Base-by-base conservation (phyloP, 805 yeast genomes). In the Kluyveromyces wickerhamii region DNA sequence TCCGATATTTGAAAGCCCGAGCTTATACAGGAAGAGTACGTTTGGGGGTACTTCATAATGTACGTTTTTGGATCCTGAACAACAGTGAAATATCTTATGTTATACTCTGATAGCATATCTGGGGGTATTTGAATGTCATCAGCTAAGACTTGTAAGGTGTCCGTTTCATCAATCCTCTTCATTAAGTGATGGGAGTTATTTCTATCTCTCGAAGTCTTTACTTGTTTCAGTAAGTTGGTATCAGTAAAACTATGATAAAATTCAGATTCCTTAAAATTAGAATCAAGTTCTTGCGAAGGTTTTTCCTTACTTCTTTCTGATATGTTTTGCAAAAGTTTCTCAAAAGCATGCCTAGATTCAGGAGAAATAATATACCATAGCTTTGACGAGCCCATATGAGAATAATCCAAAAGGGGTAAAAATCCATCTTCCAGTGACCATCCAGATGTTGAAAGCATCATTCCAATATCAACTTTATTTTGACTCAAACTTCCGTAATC, bases 321-420 rank as follows among this genome's bases (percentile, higher is more conserved):
- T 15, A 25, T 17, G 7, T 18, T 17, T 14, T 41, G 31, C n/a
- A 68, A 27, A 11, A 72, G 49, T 2, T 39, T 33, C 47, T 79
- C 84, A 48, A 71, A 78, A 37, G 67, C 68, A 2, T 54, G 65
- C 35, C 67, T 66, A 34, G 72, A 73, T 45, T 62, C 60, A 11
- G 77, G 79, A 0, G 79, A 71, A n/a, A 80, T 65, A 36, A 77
- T 67, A 41, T 74, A 77, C 83, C 85, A 77, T 13, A 71, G 47
- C 47, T 69, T 72, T 10, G 63, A 47, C 5, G 71, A 70, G 2
- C 87, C 88, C 32, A 63, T 43, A 42, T 74, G 75, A 29, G 67
- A 72, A 41, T 67, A 78, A 47, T 73, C 75, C 19, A 68, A 57
- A 8, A 62, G 48, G 28, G 74, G 74, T 2, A 79, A 52, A 51